Percentiles rank a stretch among this genome's conserved stretches.
Conservation (phyloP, 306 rosid genomes). For the Begonia loranthoides region DNA sequence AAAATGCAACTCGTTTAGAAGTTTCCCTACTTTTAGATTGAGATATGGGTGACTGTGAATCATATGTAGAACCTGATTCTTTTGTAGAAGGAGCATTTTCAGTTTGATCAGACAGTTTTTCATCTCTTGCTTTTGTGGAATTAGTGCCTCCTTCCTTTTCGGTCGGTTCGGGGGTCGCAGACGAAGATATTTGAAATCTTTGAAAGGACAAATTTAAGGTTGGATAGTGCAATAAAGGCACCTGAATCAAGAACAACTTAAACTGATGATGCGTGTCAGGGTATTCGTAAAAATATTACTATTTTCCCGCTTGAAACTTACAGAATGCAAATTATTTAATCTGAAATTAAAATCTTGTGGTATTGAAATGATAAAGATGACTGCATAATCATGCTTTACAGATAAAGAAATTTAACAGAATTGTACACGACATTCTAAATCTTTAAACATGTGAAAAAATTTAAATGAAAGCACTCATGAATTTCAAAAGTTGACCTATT, state of each 20-base stretch:
- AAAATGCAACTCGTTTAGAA: conserved; percentile 33
- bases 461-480: neutral
- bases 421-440: no score
- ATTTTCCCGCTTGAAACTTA: neutral
- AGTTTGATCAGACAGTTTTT: neutral
- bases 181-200: conserved; percentile 39
- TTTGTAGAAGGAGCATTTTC: conserved; percentile 2
- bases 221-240: conserved; percentile 23
- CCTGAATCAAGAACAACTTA: conserved; percentile 18
- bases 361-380: neutral
- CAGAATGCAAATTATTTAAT: neutral
- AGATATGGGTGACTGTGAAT: conserved; percentile 16
- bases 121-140: neutral
- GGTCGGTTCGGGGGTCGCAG: conserved; percentile 44
- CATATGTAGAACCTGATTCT: conserved; percentile 45
- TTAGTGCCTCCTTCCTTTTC: conserved; percentile 24
- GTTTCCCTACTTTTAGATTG: conserved; percentile 14
- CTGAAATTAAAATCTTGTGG: no score
- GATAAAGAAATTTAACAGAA: no score
- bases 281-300: neutral
- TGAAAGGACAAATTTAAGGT: conserved; percentile 13
- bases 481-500: neutral
- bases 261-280: neutral
- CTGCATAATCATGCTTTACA: neutral
- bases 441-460: no score